phyloP scores from a whole-genome alignment of 1,284 basidiomycete genomes.

The Marasmius tenuissimus region DNA sequence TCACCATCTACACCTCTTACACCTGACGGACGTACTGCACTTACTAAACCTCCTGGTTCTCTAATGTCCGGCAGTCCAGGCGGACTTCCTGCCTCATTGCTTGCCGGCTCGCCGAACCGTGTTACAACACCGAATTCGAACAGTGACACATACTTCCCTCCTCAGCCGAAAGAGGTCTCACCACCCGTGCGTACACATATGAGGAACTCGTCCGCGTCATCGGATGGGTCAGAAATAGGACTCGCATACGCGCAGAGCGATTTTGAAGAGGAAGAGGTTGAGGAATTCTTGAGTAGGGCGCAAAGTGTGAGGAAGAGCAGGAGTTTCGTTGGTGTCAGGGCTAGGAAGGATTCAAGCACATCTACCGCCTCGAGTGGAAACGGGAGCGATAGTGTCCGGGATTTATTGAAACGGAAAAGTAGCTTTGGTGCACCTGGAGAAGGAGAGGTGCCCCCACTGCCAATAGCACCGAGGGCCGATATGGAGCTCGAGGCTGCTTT shows the following conservation, averaged over 20 bases:
- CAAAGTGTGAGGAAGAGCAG: not conserved
- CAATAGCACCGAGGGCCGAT: not conserved
- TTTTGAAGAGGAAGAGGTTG: not conserved
- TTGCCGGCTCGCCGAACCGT: not conserved
- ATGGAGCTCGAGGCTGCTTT: not conserved
- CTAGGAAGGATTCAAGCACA: not conserved
- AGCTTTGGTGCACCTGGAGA: not conserved
- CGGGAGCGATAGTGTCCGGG: not conserved
- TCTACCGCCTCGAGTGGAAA: not conserved
- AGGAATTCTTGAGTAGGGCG: not conserved
- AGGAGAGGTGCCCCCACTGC: not conserved
- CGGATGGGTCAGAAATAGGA: not conserved
- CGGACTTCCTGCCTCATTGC: not conserved
- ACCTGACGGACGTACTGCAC: not conserved
- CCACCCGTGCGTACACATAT: not conserved
- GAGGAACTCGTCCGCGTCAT: not conserved
- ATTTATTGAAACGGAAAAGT: not conserved
- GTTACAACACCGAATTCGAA: conserved; percentile 17
- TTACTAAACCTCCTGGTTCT: not conserved
- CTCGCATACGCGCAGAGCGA: not conserved
- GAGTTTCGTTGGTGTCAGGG: not conserved
- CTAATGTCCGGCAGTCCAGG: not conserved
- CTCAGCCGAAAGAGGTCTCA: conserved; percentile 19
- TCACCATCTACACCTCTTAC: conserved; percentile 14
- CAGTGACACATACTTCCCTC: conserved; percentile 14